Base-by-base conservation (phyloP, 2,329 filamentous ascomycete species). In the Apiospora pterosperma region DNA sequence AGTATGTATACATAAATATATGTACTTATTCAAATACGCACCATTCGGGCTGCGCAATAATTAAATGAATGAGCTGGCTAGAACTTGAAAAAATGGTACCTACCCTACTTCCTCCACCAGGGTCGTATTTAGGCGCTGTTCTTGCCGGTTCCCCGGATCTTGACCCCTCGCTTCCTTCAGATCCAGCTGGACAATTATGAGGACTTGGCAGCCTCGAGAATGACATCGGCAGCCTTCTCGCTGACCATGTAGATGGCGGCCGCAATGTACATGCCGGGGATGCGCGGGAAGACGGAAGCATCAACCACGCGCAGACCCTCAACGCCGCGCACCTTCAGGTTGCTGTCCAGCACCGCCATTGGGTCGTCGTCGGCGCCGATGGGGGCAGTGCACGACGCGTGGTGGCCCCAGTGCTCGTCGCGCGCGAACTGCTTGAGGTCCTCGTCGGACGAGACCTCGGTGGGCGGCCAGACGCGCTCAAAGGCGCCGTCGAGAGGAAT, bases 161-260 rank as follows among this genome's bases (percentile, higher is more conserved):
- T 5, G 44, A 19, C 14, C 25, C 25, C n/a, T 16, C 19, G 12
- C 11, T 23, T 7, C 12, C 4, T 42, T 12, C 7, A 10, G 5
- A n/a, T n/a, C n/a, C n/a, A n/a, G n/a, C n/a, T 7, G 5, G 4
- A 14, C 44, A 31, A 7, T 55, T 61, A 61, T 4, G 59, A 41
- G 5, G 59, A 41, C 59, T 62, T 62, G 28, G 60, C 60, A 6
- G 60, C 39, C 60, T 34, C 60, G 12, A 73, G 42, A 31, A 88
- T 87, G 34, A 81, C 81, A 74, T 86, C 85, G 3, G 84, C 83
- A 1, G 87, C 87, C 78, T 89, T 90, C 78, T 90, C 86, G 1
- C 80, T 81, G 5, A 85, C 77, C 74, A 89, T 84, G 67, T 83
- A 86, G 3, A 81, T 84, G 2, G 83, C 79, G 2, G 83, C 68